Evolutionary conservation across 148 eudicot species (phyloP).

Genomic region (Persicaria maculosa): DNA sequence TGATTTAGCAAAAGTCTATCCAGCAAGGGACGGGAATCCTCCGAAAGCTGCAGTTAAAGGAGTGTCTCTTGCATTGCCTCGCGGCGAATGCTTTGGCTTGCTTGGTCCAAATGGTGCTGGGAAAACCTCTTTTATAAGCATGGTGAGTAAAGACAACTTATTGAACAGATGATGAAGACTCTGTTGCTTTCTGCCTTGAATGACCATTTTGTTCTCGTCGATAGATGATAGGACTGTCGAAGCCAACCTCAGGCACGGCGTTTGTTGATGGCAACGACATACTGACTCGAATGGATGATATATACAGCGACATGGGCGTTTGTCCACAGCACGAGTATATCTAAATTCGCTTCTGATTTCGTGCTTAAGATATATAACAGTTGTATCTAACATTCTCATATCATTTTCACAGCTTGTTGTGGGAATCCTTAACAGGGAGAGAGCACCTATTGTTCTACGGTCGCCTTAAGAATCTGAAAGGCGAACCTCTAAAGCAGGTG

Average conservation of each 20-base stretch:
- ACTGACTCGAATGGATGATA: slow-evolving; percentile 49
- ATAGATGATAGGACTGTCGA: slow-evolving; percentile 84
- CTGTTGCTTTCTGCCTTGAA: background rate
- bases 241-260: slow-evolving; percentile 83
- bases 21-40: slow-evolving; percentile 84
- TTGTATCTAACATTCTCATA: background rate
- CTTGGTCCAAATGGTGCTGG: slow-evolving; percentile 97
- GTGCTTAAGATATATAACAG: background rate
- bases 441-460: slow-evolving; percentile 91
- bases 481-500: slow-evolving; percentile 54
- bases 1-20: slow-evolving; percentile 62
- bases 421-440: slow-evolving; percentile 81
- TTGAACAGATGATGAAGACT: background rate
- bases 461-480: slow-evolving; percentile 81
- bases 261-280: slow-evolving; percentile 70
- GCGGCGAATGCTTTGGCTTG: slow-evolving; percentile 94
- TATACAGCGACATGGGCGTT: slow-evolving; percentile 87
- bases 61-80: slow-evolving; percentile 72
- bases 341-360: background rate
- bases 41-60: slow-evolving; percentile 77
- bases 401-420: slow-evolving; percentile 49
- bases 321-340: slow-evolving; percentile 93
- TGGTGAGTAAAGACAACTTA: slow-evolving; percentile 30
- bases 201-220: background rate
- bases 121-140: slow-evolving; percentile 79